Evolutionary conservation across 2,329 filamentous ascomycete genomes (phyloP).

Genomic region (Fusarium anguioides): DNA sequence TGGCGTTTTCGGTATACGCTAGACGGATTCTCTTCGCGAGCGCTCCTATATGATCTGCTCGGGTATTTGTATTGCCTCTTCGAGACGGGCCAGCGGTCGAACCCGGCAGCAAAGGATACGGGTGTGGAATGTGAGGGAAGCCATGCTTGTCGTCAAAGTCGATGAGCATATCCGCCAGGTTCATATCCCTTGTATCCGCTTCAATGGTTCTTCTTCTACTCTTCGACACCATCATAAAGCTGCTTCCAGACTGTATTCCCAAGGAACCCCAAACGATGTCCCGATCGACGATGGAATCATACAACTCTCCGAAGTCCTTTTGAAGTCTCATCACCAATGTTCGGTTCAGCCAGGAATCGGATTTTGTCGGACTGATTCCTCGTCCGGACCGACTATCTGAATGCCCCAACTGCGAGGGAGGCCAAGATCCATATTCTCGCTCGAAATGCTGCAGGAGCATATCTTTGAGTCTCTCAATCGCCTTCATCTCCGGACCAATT

Average conservation of each 20-base stretch:
- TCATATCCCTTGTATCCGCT: slow-evolving; percentile 64
- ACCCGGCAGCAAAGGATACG: slow-evolving; percentile 72
- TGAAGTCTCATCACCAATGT: slow-evolving; percentile 68
- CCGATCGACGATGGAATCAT: slow-evolving; percentile 76
- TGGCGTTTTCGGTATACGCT: slow-evolving; percentile 69
- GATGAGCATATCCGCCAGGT: slow-evolving; percentile 73
- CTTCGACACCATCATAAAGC: slow-evolving; percentile 71
- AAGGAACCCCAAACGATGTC: slow-evolving; percentile 73
- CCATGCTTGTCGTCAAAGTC: slow-evolving; percentile 71
- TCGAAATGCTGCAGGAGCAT: slow-evolving; percentile 71
- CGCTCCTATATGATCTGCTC: slow-evolving; percentile 33
- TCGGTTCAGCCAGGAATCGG: slow-evolving; percentile 71
- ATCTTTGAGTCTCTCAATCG: slow-evolving; percentile 68
- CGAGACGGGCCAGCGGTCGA: slow-evolving; percentile 51
- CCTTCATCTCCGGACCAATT: slow-evolving; percentile 59
- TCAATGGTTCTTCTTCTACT: slow-evolving; percentile 59
- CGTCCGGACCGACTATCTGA: slow-evolving; percentile 1
- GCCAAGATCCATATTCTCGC: slow-evolving; percentile 69
- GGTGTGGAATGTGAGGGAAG: slow-evolving; percentile 74
- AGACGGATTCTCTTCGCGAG: slow-evolving; percentile 65
- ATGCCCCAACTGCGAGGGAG: slow-evolving; percentile 63
- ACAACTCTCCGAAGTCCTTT: slow-evolving; percentile 74
- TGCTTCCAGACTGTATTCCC: slow-evolving; percentile 69
- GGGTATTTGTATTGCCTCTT: slow-evolving; percentile 47
- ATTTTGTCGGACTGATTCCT: slow-evolving; percentile 48